Evolutionary conservation across 2,329 filamentous ascomycete species (phyloP).

Genomic region (Coleophoma crateriformis): DNA sequence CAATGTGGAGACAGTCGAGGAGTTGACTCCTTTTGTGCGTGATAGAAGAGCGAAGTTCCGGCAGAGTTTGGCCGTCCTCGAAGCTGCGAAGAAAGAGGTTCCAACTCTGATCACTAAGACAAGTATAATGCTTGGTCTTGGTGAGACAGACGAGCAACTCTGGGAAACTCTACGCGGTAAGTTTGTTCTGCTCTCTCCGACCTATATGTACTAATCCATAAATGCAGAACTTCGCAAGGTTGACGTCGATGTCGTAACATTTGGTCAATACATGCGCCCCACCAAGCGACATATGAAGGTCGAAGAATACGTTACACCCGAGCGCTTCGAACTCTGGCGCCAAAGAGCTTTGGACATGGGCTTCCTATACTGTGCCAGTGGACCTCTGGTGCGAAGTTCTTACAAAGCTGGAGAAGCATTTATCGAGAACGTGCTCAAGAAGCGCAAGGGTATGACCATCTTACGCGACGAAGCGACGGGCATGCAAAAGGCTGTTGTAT

Average conservation of each 20-base stretch:
- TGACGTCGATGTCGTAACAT: constrained; percentile 91
- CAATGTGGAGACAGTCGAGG: constrained; percentile 94
- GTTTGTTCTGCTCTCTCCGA: constrained; percentile 8
- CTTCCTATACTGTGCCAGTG: constrained; percentile 93
- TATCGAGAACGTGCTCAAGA: constrained; percentile 85
- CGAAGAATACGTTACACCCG: constrained; percentile 88
- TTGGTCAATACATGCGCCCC: constrained; percentile 99
- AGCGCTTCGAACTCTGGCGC: constrained; percentile 87
- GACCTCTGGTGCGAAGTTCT: constrained; percentile 85
- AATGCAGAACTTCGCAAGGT: constrained; percentile 65
- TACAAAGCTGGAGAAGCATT: constrained; percentile 99
- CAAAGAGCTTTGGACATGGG: constrained; percentile 88
- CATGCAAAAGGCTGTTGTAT: constrained; percentile 22
- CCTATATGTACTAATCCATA: too few relatives aligned
- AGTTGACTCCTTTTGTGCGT: constrained; percentile 79
- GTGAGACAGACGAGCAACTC: constrained; percentile 84
- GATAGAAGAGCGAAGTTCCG: constrained; percentile 86
- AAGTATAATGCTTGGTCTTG: constrained; percentile 91
- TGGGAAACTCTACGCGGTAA: constrained; percentile 68
- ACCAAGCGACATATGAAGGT: constrained; percentile 98
- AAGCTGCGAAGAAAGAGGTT: constrained; percentile 72
- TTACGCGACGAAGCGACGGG: constrained; percentile 19
- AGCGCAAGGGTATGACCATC: constrained; percentile 22
- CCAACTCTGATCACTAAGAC: constrained; percentile 92
- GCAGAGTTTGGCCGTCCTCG: constrained; percentile 75